These are phyloP conservation scores for Ganoderma sinense DNA, from an alignment of 1,284 basidiomycete genomes.

Conservation along the genomic window DNA sequence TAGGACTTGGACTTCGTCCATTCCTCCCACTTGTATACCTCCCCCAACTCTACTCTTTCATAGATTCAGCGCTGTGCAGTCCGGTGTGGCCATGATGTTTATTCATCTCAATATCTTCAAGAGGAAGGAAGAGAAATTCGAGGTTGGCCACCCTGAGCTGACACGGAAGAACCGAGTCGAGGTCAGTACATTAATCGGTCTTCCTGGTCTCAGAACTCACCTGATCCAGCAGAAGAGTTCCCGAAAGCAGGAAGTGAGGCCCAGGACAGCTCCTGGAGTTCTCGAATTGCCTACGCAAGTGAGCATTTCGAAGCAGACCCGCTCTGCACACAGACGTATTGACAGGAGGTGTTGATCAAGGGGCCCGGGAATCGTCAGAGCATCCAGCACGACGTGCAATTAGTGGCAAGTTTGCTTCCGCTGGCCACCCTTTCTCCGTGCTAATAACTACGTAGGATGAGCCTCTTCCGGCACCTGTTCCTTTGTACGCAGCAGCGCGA, in stretches of 20 bases:
- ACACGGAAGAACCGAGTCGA: conserved; percentile 16
- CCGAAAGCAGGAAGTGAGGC: not conserved
- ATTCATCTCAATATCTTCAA: conserved; percentile 20
- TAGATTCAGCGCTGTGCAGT: not conserved
- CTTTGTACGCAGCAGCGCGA: not conserved
- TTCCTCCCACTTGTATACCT: not conserved
- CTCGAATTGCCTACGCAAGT: not conserved
- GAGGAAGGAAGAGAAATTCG: conserved; percentile 15
- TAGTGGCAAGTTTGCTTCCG: not conserved
- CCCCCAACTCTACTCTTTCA: not conserved
- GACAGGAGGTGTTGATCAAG: not conserved
- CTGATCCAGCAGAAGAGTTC: conserved; percentile 8
- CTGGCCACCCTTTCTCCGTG: not conserved
- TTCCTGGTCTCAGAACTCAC: not conserved
- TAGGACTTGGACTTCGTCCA: not conserved
- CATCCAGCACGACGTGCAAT: not conserved
- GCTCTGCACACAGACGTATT: not conserved
- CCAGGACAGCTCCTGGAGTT: not conserved
- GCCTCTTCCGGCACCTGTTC: not conserved
- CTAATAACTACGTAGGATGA: not conserved
- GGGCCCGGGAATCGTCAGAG: not conserved
- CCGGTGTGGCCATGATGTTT: conserved; percentile 20
- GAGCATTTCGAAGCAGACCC: not conserved
- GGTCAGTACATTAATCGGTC: conserved; percentile 1
- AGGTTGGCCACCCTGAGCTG: conserved; percentile 4